phyloP scores from a whole-genome alignment of 2,329 filamentous ascomycete species.

The Dactylonectria estremocensis region DNA sequence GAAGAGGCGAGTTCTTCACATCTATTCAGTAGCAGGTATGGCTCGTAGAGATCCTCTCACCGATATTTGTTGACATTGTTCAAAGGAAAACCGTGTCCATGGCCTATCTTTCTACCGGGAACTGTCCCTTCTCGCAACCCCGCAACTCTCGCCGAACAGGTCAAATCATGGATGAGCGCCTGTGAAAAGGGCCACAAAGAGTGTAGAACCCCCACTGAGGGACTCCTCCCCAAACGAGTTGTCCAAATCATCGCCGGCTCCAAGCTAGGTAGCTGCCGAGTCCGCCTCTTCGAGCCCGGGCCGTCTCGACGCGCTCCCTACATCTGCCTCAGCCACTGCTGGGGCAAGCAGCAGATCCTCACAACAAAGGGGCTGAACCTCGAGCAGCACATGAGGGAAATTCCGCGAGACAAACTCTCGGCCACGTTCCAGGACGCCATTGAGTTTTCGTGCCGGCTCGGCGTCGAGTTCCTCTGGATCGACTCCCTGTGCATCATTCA shows the following conservation, averaged over 20 bases:
- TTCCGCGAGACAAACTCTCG: constrained; percentile 31
- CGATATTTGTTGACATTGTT: too few species aligned
- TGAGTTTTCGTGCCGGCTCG: constrained; percentile 25
- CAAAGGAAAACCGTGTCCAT: constrained; percentile 28
- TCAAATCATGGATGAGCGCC: constrained; percentile 23
- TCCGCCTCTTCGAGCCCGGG: constrained; percentile 18
- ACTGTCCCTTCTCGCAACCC: constrained; percentile 8
- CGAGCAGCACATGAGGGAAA: constrained; percentile 17
- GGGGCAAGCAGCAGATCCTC: constrained; percentile 55
- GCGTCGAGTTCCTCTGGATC: constrained; percentile 41
- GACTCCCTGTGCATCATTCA: constrained; percentile 43
- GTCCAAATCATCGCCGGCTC: constrained; percentile 25
- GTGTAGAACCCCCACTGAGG: constrained; percentile 1
- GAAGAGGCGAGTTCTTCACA: constrained; percentile 23
- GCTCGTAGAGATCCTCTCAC: too few species aligned
- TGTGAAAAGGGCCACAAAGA: constrained; percentile 29
- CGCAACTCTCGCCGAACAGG: constrained; percentile 16
- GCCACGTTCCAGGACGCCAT: constrained; percentile 35
- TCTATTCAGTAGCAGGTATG: constrained; percentile 26
- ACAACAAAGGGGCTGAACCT: constrained; percentile 34
- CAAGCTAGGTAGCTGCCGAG: constrained; percentile 17
- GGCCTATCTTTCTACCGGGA: constrained; percentile 15
- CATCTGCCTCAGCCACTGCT: constrained; percentile 43
- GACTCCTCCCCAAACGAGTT: constrained; percentile 20
- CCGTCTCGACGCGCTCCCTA: constrained; percentile 15